Evolutionary conservation across 768 basidiomycete genomes (phyloP).

Genomic region (Phaeotremella fagi): DNA sequence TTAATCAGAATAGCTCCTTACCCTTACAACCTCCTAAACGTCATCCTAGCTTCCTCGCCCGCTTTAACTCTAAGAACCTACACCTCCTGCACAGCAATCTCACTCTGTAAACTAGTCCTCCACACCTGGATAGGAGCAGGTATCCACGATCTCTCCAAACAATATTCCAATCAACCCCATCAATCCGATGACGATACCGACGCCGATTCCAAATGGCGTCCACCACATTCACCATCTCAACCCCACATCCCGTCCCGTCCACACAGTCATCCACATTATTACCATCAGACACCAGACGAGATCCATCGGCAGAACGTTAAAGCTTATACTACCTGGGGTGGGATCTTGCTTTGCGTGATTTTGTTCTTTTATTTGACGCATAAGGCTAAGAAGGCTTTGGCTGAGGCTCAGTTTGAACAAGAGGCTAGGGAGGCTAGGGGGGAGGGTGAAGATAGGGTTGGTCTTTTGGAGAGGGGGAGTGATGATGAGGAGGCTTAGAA

Average conservation of each 20-base stretch:
- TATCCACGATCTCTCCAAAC: constrained; percentile 30
- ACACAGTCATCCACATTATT: constrained; percentile 2
- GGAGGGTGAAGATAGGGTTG: constrained; percentile 1
- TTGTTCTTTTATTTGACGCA: constrained; percentile 42
- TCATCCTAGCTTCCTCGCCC: constrained; percentile 80
- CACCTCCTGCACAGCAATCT: constrained; percentile 72
- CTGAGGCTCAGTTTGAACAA: constrained; percentile 29
- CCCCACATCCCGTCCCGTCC: neutral
- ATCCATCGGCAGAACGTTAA: constrained; percentile 10
- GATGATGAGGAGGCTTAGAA: neutral
- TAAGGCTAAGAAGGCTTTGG: constrained; percentile 31
- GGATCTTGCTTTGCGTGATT: constrained; percentile 27
- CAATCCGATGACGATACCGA: neutral
- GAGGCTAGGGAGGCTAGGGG: constrained; percentile 13
- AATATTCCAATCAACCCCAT: constrained; percentile 6
- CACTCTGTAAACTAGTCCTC: constrained; percentile 81
- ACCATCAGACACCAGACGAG: constrained; percentile 4
- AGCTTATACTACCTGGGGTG: constrained; percentile 30
- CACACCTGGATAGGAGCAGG: constrained; percentile 74
- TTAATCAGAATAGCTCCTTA: constrained; percentile 69
- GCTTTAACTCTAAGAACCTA: constrained; percentile 60
- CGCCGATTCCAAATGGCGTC: neutral
- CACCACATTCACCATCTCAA: neutral
- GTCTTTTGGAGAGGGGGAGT: neutral
- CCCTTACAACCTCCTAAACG: constrained; percentile 81